These are phyloP conservation scores for Harringtonia aguacate DNA, from an alignment of 2,329 filamentous ascomycete genomes.

Conservation along the genomic window DNA sequence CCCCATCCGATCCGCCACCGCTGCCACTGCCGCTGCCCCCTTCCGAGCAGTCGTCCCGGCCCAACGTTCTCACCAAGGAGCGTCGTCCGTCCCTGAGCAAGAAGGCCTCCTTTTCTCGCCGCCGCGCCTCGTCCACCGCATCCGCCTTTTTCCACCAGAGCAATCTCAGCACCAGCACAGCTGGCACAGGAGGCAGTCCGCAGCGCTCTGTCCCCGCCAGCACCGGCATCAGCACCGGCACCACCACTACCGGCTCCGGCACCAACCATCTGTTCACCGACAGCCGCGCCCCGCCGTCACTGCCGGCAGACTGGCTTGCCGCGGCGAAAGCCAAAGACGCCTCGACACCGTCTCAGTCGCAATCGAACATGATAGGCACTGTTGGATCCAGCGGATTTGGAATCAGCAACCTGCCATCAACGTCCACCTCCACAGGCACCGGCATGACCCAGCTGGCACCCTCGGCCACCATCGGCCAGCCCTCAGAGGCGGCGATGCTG, in stretches of 20 bases:
- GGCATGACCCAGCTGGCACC: slow-evolving; percentile 18
- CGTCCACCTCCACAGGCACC: no score
- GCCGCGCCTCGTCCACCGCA: slow-evolving; percentile 22
- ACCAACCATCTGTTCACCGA: slow-evolving; percentile 25
- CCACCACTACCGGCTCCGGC: background rate
- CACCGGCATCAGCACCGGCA: background rate
- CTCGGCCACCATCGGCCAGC: slow-evolving; percentile 11
- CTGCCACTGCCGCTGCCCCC: slow-evolving; percentile 5
- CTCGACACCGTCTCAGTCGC: background rate
- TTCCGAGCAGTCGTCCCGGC: slow-evolving; percentile 5
- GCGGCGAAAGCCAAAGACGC: background rate
- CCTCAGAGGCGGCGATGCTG: slow-evolving; percentile 32
- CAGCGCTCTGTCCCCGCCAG: background rate
- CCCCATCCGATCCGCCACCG: slow-evolving; percentile 10
- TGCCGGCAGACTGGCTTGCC: slow-evolving; percentile 29
- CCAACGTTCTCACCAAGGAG: slow-evolving; percentile 29
- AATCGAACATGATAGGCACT: slow-evolving; percentile 2
- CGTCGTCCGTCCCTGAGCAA: slow-evolving; percentile 43
- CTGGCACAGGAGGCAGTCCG: background rate
- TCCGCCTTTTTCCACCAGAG: background rate
- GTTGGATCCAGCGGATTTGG: no score
- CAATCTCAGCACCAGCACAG: background rate
- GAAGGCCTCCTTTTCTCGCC: slow-evolving; percentile 39
- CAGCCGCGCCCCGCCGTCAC: slow-evolving; percentile 36
- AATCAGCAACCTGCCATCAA: slow-evolving; percentile 7